Evolutionary conservation across 2,329 filamentous ascomycete genomes (phyloP).

Genomic region (Fusarium nygamai): DNA sequence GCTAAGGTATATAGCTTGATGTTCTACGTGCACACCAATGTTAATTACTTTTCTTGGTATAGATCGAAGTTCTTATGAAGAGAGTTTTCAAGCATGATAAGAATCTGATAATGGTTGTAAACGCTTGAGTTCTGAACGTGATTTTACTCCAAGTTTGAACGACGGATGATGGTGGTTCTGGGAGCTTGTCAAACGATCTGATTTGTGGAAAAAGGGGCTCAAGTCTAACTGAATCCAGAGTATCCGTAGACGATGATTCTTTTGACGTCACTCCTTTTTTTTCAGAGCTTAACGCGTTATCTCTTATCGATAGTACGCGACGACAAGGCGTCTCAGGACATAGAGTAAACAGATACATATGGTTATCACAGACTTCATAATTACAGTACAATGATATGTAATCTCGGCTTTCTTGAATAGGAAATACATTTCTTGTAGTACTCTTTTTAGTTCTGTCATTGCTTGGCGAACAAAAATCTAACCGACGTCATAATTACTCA

Average conservation of each 20-base stretch:
- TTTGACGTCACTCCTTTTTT: not conserved
- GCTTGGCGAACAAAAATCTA: not conserved
- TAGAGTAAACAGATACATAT: not conserved
- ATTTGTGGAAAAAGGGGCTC: fast-evolving
- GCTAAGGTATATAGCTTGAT: no score
- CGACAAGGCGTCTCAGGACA: not conserved
- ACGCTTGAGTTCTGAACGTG: no score
- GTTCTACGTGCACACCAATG: fast-evolving
- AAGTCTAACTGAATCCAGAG: fast-evolving
- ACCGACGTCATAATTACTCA: not conserved
- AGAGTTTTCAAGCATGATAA: fast-evolving
- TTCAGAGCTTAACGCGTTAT: fast-evolving
- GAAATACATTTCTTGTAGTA: not conserved
- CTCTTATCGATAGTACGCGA: not conserved
- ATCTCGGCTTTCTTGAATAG: not conserved
- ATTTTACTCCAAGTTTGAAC: not conserved
- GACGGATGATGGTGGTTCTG: fast-evolving
- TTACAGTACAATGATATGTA: fast-evolving
- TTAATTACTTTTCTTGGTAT: fast-evolving
- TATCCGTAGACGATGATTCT: fast-evolving
- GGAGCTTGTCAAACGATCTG: fast-evolving
- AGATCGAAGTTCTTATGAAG: fast-evolving
- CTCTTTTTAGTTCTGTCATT: not conserved
- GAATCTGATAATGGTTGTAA: no score
- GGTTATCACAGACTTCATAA: no score